Percentiles rank a stretch among this genome's conserved stretches.
phyloP scores from a whole-genome alignment of 345 rosid species.

The Arabidopsis arenosa region DNA sequence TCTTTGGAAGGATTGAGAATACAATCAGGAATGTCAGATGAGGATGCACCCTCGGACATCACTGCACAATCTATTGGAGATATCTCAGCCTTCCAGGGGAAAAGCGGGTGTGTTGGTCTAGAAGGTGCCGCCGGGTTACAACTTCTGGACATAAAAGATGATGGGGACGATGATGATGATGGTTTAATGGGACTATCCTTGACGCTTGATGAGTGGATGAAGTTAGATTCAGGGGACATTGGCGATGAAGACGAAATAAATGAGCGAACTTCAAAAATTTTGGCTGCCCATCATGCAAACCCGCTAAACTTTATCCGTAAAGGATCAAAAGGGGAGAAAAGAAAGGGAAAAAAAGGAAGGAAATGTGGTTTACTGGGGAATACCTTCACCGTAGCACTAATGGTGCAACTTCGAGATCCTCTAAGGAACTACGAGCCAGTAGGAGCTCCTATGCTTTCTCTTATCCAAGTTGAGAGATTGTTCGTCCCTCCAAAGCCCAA shows the following conservation, averaged over 20 bases:
- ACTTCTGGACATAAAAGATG: slow-evolving; percentile 69
- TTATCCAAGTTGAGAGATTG: slow-evolving; percentile 93
- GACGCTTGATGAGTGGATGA: slow-evolving; percentile 96
- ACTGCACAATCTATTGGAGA: slow-evolving; percentile 70
- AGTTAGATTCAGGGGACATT: slow-evolving; percentile 83
- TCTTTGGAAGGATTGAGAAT: slow-evolving; percentile 93
- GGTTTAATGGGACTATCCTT: slow-evolving; percentile 88
- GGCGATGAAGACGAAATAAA: slow-evolving; percentile 79
- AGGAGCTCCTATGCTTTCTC: slow-evolving; percentile 95
- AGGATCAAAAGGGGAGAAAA: slow-evolving; percentile 73
- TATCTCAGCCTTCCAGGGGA: slow-evolving; percentile 76
- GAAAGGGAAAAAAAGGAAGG: slow-evolving; percentile 65
- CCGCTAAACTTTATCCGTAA: slow-evolving; percentile 68
- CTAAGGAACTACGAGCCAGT: slow-evolving; percentile 84
- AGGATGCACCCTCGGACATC: slow-evolving; percentile 79
- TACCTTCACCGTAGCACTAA: slow-evolving; percentile 86
- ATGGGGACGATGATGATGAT: slow-evolving; percentile 60
- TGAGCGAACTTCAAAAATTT: slow-evolving; percentile 78
- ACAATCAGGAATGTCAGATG: slow-evolving; percentile 86
- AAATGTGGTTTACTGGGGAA: slow-evolving; percentile 87
- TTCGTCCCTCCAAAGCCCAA: slow-evolving; percentile 87
- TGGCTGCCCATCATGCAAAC: slow-evolving; percentile 91
- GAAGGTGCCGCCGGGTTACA: slow-evolving; percentile 93
- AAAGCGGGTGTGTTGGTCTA: slow-evolving; percentile 57
- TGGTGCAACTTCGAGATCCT: slow-evolving; percentile 93